phyloP scores from a whole-genome alignment of 495 filamentous ascomycete genomes.

The Trichoderma asperelloides region DNA sequence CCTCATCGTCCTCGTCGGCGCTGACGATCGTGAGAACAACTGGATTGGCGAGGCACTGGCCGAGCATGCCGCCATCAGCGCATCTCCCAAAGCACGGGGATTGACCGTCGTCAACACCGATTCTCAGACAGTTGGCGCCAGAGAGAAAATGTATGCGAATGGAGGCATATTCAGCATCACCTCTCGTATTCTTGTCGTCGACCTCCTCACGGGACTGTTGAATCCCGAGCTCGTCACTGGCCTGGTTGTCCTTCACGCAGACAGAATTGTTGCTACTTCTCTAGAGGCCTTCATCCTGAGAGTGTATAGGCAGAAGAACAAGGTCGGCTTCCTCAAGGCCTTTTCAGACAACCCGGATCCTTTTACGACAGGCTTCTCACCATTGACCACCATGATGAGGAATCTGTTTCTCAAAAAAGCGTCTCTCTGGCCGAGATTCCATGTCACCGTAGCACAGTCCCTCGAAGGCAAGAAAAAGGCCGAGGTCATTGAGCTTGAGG shows the following conservation, averaged over 20 bases:
- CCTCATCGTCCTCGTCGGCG: constrained; percentile 79
- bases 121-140: constrained; percentile 70
- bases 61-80: constrained; percentile 83
- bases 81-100: constrained; percentile 64
- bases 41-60: constrained; percentile 91
- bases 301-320: constrained; percentile 89
- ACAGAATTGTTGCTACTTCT: constrained; percentile 78
- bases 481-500: constrained; percentile 92
- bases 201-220: constrained; percentile 76
- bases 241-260: constrained; percentile 80
- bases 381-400: constrained; percentile 81
- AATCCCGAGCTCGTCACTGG: constrained; percentile 82
- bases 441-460: constrained; percentile 77
- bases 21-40: constrained; percentile 85
- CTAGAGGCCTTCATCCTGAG: constrained; percentile 91
- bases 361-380: constrained; percentile 82
- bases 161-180: constrained; percentile 96
- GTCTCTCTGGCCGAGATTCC: constrained; percentile 91
- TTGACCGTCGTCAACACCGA: constrained; percentile 92
- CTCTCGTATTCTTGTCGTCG: constrained; percentile 87
- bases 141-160: constrained; percentile 80
- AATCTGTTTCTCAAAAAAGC: constrained; percentile 86
- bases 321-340: constrained; percentile 86
- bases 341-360: constrained; percentile 93
- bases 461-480: constrained; percentile 88